phyloP scores from a whole-genome alignment of 495 filamentous ascomycete genomes.

The Aspergillus cristatus region DNA sequence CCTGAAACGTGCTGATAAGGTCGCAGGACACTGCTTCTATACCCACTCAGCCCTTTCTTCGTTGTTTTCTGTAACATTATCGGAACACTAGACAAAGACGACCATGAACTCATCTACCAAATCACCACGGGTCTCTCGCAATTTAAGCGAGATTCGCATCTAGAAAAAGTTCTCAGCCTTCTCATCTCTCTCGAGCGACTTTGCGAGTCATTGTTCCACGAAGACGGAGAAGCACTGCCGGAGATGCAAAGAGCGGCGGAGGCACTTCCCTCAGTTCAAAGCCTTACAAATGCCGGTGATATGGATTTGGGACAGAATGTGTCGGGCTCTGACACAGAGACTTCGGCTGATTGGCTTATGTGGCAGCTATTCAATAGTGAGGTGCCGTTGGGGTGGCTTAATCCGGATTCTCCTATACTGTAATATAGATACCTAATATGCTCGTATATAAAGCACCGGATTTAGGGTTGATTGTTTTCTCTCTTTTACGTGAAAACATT shows the following conservation, averaged over 20 bases:
- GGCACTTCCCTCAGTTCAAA: too few species aligned
- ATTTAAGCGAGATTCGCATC: conserved; percentile 15
- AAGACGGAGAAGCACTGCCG: neutral
- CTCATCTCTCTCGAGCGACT: conserved; percentile 13
- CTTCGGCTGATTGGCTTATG: conserved; percentile 16
- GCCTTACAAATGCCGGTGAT: too few species aligned
- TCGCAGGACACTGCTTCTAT: conserved; percentile 18
- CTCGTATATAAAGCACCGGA: too few species aligned
- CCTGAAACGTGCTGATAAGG: too few species aligned
- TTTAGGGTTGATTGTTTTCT: too few species aligned
- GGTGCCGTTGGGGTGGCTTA: conserved; percentile 17
- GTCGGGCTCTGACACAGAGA: conserved; percentile 1
- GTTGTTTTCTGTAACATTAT: conserved; percentile 26
- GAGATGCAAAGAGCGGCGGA: too few species aligned
- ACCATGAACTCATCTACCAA: conserved; percentile 17
- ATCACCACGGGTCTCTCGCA: conserved; percentile 15
- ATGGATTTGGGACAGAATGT: too few species aligned
- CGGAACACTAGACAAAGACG: conserved; percentile 13
- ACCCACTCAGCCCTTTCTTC: conserved; percentile 23
- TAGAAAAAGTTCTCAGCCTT: conserved; percentile 14
- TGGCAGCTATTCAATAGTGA: conserved; percentile 25
- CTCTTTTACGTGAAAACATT: too few species aligned
- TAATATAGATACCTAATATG: too few species aligned
- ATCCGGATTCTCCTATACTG: neutral
- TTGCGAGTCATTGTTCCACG: conserved; percentile 16